Evolutionary conservation across 257 asterid genomes (phyloP).

Genomic region (Haberlea rhodopensis): DNA sequence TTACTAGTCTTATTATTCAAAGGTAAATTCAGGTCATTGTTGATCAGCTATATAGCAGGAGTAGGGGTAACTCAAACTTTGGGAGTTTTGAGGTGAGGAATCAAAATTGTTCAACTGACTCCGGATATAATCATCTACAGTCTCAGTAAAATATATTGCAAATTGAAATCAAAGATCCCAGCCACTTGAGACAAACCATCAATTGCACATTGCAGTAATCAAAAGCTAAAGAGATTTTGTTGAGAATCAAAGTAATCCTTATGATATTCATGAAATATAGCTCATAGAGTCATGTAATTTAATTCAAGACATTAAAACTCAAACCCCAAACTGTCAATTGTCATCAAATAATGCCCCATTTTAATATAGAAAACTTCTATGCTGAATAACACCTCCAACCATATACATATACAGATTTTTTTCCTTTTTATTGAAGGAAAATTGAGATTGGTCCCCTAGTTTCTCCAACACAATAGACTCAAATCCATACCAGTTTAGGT

Average conservation of each 20-base stretch:
- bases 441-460: neutral
- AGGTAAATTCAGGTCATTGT: neutral
- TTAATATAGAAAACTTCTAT: no score
- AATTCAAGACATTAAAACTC: no score
- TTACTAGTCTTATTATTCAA: neutral
- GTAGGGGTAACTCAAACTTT: neutral
- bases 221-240: neutral
- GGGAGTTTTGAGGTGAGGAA: neutral
- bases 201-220: neutral
- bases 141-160: neutral
- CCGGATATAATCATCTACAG: neutral
- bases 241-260: neutral
- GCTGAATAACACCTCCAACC: no score
- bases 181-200: neutral
- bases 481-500: neutral
- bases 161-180: neutral
- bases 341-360: neutral
- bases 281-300: neutral
- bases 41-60: conserved; percentile 1
- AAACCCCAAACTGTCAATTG: neutral
- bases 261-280: neutral
- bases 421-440: no score
- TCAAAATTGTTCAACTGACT: conserved; percentile 6
- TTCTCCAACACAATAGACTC: neutral
- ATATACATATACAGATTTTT: no score